These are phyloP conservation scores for Closterium sp. DNA, from an alignment of 139 green algal genomes.

Conservation along the genomic window DNA sequence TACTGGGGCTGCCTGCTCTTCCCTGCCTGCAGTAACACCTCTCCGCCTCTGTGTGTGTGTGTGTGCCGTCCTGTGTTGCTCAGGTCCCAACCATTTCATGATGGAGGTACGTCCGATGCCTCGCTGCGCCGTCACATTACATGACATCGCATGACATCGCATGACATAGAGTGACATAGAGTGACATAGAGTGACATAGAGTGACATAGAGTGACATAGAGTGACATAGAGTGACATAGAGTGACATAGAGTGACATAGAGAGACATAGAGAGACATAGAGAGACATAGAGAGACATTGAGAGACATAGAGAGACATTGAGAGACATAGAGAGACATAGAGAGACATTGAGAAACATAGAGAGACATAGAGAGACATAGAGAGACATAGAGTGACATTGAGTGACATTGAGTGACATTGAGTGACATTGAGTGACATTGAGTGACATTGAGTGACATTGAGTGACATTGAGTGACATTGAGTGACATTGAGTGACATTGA, in stretches of 20 bases:
- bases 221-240: background rate
- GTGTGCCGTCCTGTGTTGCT: background rate
- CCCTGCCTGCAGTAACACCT: background rate
- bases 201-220: background rate
- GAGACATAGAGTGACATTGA: background rate
- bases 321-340: no score
- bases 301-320: background rate
- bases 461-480: background rate
- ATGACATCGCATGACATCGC: background rate
- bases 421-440: background rate
- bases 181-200: background rate
- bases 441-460: background rate
- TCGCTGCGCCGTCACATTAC: background rate
- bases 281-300: background rate
- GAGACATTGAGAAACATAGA: no score
- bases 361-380: background rate
- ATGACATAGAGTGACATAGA: background rate
- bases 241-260: no score
- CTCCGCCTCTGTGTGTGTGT: background rate
- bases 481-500: no score
- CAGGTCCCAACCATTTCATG: slow-evolving; percentile 39
- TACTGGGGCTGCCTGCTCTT: background rate
- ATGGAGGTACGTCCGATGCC: slow-evolving; percentile 21
- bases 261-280: background rate
- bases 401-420: background rate